Base-by-base conservation (phyloP, 1,284 basidiomycete genomes). In the Leccinum insigne region DNA sequence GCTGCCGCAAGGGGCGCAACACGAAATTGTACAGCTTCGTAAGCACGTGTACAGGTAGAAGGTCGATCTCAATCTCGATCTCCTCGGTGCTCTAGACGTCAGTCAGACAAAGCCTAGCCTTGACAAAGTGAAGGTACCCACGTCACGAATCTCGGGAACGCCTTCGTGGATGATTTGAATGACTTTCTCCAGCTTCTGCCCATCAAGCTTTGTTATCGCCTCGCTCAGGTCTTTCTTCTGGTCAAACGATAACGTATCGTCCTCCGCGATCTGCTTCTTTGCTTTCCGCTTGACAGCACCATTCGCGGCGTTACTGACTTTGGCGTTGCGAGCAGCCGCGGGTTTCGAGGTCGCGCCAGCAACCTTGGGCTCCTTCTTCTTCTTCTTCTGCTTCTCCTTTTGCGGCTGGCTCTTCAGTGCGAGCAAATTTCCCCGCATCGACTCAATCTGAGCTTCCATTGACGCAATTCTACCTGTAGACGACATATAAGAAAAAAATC, bases 211-310 rank as follows among this genome's bases (percentile, higher is more conserved):
- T 67, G 85, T 84, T 71, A 98, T 98, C 63, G 95, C 93, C 77
- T 96, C 94, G 72, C 95, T 96, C 64, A 98, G 82, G 75, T 98
- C 94, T 80, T 96, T 95, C 89, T 98, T 98, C 82, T 98, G 95
- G 72, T 95, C 92, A 75, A 96, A 94, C 52, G 93, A 91, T 40
- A 98, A 80, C 1, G 80, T 81, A 62, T 91, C 89, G 70, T 93
- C 91, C 72, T 92, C 90, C 11, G 82, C 77, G 57, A 83, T 68
- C 47, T 78, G 78, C 71, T 86, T 86, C 78, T 86, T 87, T 29
- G 73, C 71, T 75, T 83, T 87, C 76, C 85, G 89, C 75, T 85
- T 87, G 72, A 81, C 81, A 16, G 78, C 71, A 4, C 75, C 75
- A 35, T 77, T 77, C 6, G 64, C 68, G 11, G 65, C 59, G 21